Evolutionary conservation across 805 yeast genomes (phyloP).

Genomic region (Ogataea trehalophila): DNA sequence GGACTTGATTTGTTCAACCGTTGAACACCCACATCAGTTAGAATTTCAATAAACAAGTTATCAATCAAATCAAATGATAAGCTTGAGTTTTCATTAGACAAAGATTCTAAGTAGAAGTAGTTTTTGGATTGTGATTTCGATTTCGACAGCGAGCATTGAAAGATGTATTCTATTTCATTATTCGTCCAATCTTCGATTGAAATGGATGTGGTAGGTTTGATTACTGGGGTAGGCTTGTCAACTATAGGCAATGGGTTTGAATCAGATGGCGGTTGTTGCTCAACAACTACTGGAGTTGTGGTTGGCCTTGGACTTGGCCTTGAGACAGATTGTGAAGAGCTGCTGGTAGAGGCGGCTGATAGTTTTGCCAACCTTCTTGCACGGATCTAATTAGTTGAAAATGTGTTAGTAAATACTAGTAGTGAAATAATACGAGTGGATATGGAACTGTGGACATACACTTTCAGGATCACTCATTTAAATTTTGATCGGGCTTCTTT

Average conservation of each 20-base stretch:
- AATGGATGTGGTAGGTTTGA: slow-evolving; percentile 5
- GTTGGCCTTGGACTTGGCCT: slow-evolving; percentile 1
- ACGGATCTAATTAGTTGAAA: slow-evolving; percentile 24
- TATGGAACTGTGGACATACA: no score
- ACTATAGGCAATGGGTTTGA: neutral
- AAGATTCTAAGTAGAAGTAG: slow-evolving; percentile 19
- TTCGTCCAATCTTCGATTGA: slow-evolving; percentile 38
- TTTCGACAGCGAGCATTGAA: slow-evolving; percentile 32
- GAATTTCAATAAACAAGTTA: slow-evolving; percentile 47
- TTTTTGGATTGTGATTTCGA: slow-evolving; percentile 15
- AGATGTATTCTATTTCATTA: slow-evolving; percentile 32
- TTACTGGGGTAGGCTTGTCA: slow-evolving; percentile 1
- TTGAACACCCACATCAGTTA: slow-evolving; percentile 47
- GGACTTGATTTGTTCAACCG: slow-evolving; percentile 26
- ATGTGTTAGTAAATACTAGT: no score
- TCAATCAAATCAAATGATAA: slow-evolving; percentile 39
- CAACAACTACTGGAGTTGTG: neutral
- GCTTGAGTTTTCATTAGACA: slow-evolving; percentile 18
- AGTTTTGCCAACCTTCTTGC: slow-evolving; percentile 49
- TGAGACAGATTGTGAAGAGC: neutral
- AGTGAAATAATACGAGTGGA: no score
- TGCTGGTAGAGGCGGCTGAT: slow-evolving; percentile 13
- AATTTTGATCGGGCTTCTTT: no score
- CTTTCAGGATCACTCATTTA: no score
- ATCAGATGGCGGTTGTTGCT: neutral